phyloP scores from a whole-genome alignment of 179 eudicot species.

The Sideroxylon spinosum region DNA sequence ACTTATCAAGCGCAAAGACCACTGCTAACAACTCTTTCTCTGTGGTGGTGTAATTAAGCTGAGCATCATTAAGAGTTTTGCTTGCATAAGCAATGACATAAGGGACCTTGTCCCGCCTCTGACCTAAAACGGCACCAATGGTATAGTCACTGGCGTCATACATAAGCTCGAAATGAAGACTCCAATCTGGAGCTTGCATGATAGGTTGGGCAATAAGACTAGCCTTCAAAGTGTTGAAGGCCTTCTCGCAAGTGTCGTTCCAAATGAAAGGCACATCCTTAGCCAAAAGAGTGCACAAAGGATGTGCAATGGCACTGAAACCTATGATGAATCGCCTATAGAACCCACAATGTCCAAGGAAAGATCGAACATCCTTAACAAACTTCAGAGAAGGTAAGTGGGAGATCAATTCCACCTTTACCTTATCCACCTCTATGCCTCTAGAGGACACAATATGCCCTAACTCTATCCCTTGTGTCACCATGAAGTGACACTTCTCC shows the following conservation, averaged over 20 bases:
- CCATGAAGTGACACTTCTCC: conserved; percentile 16
- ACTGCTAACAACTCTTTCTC: neutral
- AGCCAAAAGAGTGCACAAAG: no score
- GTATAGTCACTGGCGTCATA: neutral
- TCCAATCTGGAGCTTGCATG: neutral
- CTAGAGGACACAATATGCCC: neutral
- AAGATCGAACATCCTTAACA: neutral
- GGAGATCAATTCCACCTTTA: neutral
- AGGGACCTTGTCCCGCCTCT: neutral
- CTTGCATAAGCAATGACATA: neutral
- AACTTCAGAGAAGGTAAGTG: neutral
- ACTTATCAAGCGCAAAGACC: neutral
- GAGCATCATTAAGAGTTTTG: neutral
- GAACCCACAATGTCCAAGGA: neutral
- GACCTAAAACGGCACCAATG: neutral
- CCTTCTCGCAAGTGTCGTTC: neutral
- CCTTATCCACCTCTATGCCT: conserved; percentile 6
- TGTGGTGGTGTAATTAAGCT: neutral
- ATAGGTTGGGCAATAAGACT: neutral
- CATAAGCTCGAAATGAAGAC: neutral
- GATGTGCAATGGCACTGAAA: neutral
- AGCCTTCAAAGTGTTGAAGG: neutral
- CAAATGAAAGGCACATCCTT: neutral
- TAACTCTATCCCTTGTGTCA: neutral
- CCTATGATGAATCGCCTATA: neutral